phyloP scores from a whole-genome alignment of 768 basidiomycete species.

The Collybia nuda region DNA sequence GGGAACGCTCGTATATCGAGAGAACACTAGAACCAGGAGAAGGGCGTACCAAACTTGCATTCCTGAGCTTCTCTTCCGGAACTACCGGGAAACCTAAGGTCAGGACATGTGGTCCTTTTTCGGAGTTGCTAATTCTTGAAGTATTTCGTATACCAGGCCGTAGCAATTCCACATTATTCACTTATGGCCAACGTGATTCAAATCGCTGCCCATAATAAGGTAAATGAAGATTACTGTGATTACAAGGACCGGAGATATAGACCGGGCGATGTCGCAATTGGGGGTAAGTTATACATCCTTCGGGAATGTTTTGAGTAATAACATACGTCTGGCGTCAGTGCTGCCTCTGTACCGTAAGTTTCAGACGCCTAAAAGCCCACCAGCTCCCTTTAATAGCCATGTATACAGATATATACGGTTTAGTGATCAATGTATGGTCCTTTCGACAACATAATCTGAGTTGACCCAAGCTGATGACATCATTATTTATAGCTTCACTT shows the following conservation, averaged over 20 bases:
- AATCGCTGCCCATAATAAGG: conserved; percentile 49
- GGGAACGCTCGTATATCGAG: conserved; percentile 42
- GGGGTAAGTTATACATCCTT: conserved; percentile 34
- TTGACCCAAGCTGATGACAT: conserved; percentile 1
- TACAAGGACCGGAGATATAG: conserved; percentile 52
- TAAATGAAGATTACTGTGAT: conserved; percentile 42
- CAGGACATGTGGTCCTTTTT: neutral
- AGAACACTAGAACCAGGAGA: conserved; percentile 54
- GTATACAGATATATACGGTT: conserved; percentile 59
- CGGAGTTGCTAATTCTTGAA: neutral
- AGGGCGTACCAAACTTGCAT: conserved; percentile 67
- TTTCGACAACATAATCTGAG: neutral
- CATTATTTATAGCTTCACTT: conserved; percentile 46
- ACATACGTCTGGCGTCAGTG: conserved; percentile 29
- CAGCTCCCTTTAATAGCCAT: neutral
- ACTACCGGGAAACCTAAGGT: conserved; percentile 79
- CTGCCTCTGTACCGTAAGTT: conserved; percentile 62
- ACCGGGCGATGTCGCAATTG: conserved; percentile 60
- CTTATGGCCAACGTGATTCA: conserved; percentile 65
- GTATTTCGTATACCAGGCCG: conserved; percentile 37
- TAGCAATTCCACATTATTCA: conserved; percentile 60
- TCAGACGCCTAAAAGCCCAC: neutral
- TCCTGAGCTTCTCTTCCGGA: conserved; percentile 70
- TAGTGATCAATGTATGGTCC: conserved; percentile 53
- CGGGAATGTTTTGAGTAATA: neutral